A percentile compares a stretch with the other conserved stretches of the same genome.
phyloP scores from a whole-genome alignment of 305 asterid genomes.

The Fraxinus xanthoxyloides region DNA sequence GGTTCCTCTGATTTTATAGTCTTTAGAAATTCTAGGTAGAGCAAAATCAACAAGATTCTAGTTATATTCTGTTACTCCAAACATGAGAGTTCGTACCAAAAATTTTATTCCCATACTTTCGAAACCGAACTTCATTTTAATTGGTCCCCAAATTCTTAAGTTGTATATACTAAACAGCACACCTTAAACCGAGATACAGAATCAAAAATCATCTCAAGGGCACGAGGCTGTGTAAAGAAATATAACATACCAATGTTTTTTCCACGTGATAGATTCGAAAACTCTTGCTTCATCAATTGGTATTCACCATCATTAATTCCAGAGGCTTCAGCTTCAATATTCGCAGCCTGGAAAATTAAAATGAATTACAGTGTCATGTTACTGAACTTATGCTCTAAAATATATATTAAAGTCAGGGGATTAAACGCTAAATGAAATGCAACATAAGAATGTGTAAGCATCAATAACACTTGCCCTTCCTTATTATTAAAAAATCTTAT shows the following conservation, averaged over 20 bases:
- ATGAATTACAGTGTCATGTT: constrained; percentile 10
- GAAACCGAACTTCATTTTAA: neutral
- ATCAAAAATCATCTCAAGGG: neutral
- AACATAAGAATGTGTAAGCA: neutral
- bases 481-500: neutral
- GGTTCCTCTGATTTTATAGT: neutral
- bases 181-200: neutral
- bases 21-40: neutral
- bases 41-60: neutral
- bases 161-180: neutral
- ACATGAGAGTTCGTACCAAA: neutral
- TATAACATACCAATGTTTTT: constrained; percentile 43
- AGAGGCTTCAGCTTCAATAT: constrained; percentile 50
- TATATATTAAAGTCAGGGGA: neutral
- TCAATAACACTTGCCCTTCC: neutral
- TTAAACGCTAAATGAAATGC: neutral
- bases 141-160: neutral
- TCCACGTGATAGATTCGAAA: constrained; percentile 32
- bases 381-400: neutral
- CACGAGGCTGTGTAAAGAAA: neutral
- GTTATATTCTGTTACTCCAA: neutral
- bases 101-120: neutral
- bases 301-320: constrained; percentile 50
- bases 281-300: constrained; percentile 44
- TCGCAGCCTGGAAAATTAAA: constrained; percentile 45